Base-by-base conservation (phyloP, 2,329 filamentous ascomycete genomes). In the Leptosphaerulina australis region DNA sequence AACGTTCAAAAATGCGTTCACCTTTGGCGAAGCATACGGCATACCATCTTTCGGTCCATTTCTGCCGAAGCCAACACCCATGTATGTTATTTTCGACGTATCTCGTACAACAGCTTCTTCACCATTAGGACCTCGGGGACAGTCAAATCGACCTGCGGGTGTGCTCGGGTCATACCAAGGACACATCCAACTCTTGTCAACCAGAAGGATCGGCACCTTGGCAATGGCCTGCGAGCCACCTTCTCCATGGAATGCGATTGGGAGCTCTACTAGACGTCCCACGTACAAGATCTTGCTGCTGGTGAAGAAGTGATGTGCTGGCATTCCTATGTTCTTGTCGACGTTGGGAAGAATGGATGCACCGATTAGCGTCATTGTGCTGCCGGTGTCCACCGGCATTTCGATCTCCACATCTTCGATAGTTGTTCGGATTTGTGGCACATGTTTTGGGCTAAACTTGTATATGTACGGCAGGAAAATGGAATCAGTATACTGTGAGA, bases 1-100 rank as follows among this genome's bases (percentile, higher is more conserved):
- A 34, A 73, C 53, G 31, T 74, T 74, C 40, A 73, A 36, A 28
- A 72, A 73, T 1, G 71, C 66, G 40, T 74, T 73, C 29, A 62
- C 58, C 14, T 50, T 53, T 3, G 69, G 67, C 15, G 60, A 48
- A 26, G 60, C 68, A 44, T 60, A 63, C 4, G 63, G 63, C 63
- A 69, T 66, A 6, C 62, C 64, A 18, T 68, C 64, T 12, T 50
- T 62, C 6, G 57, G 53, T 21, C 48, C 49, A 35, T 72, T 72
- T 28, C 69, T 58, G 5, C 68, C 68, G 24, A 72, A 72, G 1
- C 69, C 69, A 31, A 72, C 60, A 7, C 69, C 69, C 69, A 72
- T 72, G 46, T 71, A 72, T 14, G 60, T 70, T 24, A 72, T 72
- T 11, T 55, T 47, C 5, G 58, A 61, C 17, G 62, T 67, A 30